Percentiles rank a stretch among this genome's conserved stretches.
Evolutionary conservation across 768 basidiomycete species (phyloP).

Genomic region (Boletellus sp.): DNA sequence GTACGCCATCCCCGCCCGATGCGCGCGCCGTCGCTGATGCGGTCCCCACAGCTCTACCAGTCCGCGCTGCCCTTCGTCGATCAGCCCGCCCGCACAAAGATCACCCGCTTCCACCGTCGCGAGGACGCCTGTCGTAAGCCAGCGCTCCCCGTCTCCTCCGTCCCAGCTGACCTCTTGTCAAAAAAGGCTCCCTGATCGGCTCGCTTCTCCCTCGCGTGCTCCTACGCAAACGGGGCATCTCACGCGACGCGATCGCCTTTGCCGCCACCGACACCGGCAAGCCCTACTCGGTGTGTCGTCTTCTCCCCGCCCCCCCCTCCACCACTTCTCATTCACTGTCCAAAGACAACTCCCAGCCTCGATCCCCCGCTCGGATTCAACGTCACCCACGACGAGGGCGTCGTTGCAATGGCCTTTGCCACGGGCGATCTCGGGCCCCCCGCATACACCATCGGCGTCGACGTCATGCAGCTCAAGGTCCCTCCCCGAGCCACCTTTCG

Average conservation of each 20-base stretch:
- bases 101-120: constrained; percentile 64
- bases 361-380: constrained; percentile 71
- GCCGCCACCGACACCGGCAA: constrained; percentile 61
- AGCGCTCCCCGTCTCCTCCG: neutral
- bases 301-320: neutral
- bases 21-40: neutral
- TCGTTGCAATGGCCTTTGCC: constrained; percentile 63
- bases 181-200: constrained; percentile 72
- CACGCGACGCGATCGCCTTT: constrained; percentile 47
- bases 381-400: constrained; percentile 73
- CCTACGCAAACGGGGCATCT: constrained; percentile 55
- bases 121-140: constrained; percentile 72
- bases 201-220: constrained; percentile 67
- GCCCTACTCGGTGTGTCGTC: constrained; percentile 63
- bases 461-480: constrained; percentile 74
- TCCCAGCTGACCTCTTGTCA: neutral
- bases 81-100: constrained; percentile 47
- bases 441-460: constrained; percentile 60
- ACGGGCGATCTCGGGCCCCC: constrained; percentile 51
- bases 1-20: constrained; percentile 24
- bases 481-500: constrained; percentile 55
- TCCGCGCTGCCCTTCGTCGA: constrained; percentile 58
- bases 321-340: constrained; percentile 3
- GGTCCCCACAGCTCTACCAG: constrained; percentile 52
- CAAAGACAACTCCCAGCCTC: constrained; percentile 42